A percentile compares a stretch with the other conserved stretches of the same genome.
These are phyloP conservation scores for Malus hybrid DNA, from an alignment of 331 rosid genomes.

Conservation along the genomic window DNA sequence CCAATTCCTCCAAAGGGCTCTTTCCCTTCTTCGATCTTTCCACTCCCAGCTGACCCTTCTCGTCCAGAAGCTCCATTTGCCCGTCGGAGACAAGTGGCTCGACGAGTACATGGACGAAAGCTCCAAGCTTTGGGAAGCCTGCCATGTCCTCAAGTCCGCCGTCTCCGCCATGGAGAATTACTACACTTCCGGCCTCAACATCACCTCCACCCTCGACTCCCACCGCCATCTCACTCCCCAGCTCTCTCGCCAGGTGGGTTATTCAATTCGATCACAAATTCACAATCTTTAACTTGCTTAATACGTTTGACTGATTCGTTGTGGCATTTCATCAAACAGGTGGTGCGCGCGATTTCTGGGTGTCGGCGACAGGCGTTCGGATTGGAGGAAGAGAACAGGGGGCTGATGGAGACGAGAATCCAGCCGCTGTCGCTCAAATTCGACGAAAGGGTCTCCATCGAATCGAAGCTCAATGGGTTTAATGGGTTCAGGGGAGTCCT, in stretches of 20 bases:
- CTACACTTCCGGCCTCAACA: slow-evolving; percentile 65
- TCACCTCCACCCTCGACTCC: slow-evolving; percentile 66
- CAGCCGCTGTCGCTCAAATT: slow-evolving; percentile 65
- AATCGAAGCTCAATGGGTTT: slow-evolving; percentile 90
- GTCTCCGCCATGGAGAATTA: slow-evolving; percentile 75
- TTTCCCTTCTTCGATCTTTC: slow-evolving; percentile 80
- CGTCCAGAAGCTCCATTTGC: slow-evolving; percentile 94
- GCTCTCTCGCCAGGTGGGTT: slow-evolving; percentile 77
- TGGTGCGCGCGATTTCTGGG: slow-evolving; percentile 72
- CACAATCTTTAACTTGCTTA: not conserved
- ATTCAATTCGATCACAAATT: not conserved
- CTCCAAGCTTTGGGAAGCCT: slow-evolving; percentile 98
- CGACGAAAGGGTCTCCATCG: slow-evolving; percentile 73
- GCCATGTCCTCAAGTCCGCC: slow-evolving; percentile 90
- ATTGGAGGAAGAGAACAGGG: slow-evolving; percentile 91
- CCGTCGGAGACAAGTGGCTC: slow-evolving; percentile 96
- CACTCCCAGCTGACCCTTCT: slow-evolving; percentile 85
- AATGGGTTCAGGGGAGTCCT: slow-evolving; percentile 92
- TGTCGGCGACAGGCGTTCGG: slow-evolving; percentile 87
- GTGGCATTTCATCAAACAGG: slow-evolving; percentile 35
- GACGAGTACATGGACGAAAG: slow-evolving; percentile 99
- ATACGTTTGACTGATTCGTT: not conserved
- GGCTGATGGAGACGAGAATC: slow-evolving; percentile 78
- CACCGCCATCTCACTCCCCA: slow-evolving; percentile 74
- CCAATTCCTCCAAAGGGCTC: slow-evolving; percentile 91